Evolutionary conservation across 2,329 filamentous ascomycete genomes (phyloP), one percentile per base, ranked within the genome.

Genomic region (Claviceps sorghi): DNA sequence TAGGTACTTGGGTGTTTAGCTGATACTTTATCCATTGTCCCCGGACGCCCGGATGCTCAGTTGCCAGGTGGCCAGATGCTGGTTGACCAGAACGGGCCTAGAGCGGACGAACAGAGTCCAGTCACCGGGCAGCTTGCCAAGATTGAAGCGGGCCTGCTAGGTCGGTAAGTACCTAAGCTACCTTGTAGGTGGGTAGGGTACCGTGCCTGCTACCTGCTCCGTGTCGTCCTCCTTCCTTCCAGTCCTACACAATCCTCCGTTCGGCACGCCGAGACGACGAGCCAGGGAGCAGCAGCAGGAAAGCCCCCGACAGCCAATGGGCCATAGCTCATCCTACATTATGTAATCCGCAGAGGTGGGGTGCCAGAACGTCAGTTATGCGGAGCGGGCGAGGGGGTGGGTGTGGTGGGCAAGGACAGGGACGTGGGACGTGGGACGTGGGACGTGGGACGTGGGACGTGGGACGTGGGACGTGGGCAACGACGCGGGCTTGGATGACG

Each of bases 241-340:
- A 43, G 21, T 36, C 11, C 32, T 26, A 32, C 42, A 51, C 42
- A 51, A 50, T 44, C 30, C 40, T 50, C 49, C 50, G 34, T 48
- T 19, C 43, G 29, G 43, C 34, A 30, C 19, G 43, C 43, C 22
- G n/a, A 41, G 49, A 30, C 29, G 26, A 40, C 29, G 30, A 40
- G 15, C 26, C 22, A 45, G 43, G 17, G 36, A n/a, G 15, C 36
- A 38, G 17, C 40, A n/a, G 48, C 36, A 50, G 48, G 29, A 34
- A 40, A 50, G 49, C 49, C n/a, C 41, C 49, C 41, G 32, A 51
- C 36, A 17, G 30, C 30, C 41, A 41, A 26, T 32, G 26, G 26
- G n/a, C 26, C 32, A 13, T 11, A 34, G 34, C 21, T 10, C 11
- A 43, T 11, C 2, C 26, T 26, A 26, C 26, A 26, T 26, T 9